These are phyloP conservation scores for Fomitopsis schrenkii DNA, from an alignment of 1,284 basidiomycete species.

Conservation along the genomic window DNA sequence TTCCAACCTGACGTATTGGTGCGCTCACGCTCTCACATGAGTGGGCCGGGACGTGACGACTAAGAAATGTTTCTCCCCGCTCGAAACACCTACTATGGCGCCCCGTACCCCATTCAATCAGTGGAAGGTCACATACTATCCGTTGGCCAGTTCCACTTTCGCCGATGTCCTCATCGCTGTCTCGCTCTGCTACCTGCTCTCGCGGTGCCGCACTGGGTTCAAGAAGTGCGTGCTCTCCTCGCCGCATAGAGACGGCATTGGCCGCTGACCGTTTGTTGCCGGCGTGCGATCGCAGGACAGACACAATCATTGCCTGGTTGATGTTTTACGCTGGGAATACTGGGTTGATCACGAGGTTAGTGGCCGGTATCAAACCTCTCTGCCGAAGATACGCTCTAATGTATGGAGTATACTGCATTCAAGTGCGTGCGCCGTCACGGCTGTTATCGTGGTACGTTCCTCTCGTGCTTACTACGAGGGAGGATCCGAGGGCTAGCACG, in stretches of 20 bases:
- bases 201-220: not conserved
- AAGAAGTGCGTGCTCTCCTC: not conserved
- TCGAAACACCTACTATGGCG: no score
- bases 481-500: no score
- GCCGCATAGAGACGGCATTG: no score
- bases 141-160: constrained; percentile 11
- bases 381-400: not conserved
- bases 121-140: constrained; percentile 18
- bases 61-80: not conserved
- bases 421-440: not conserved
- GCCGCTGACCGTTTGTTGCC: not conserved
- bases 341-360: not conserved
- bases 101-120: no score
- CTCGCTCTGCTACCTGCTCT: constrained; percentile 7
- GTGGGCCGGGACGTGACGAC: not conserved
- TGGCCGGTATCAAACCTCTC: not conserved
- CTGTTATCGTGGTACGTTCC: not conserved
- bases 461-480: no score
- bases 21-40: not conserved
- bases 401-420: not conserved
- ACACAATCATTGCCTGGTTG: not conserved
- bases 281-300: not conserved
- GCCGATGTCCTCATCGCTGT: constrained; percentile 18
- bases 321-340: not conserved
- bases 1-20: constrained; percentile 3